Evolutionary conservation across 192 early-diverging fungal genomes (phyloP).

Genomic region (Umbelopsis sp.): DNA sequence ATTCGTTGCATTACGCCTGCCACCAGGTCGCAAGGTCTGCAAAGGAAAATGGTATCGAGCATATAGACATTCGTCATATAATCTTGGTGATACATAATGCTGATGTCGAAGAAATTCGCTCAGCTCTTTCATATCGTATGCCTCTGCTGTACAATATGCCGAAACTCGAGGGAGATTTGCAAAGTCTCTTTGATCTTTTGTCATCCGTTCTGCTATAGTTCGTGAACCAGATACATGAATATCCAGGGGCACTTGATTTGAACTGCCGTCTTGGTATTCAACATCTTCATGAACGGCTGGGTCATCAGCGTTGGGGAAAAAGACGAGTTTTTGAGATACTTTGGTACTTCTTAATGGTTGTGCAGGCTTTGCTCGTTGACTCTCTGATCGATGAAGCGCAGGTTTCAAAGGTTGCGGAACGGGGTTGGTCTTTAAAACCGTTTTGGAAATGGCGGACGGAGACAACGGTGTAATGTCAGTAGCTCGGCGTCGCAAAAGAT

Average conservation of each 20-base stretch:
- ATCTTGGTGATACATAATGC: conserved; percentile 54
- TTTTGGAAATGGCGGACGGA: conserved; percentile 34
- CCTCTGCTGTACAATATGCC: conserved; percentile 78
- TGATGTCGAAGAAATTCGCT: conserved; percentile 46
- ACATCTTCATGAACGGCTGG: conserved; percentile 29
- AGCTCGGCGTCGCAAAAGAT: neutral
- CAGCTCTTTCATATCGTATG: conserved; percentile 50
- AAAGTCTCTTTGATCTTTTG: conserved; percentile 53
- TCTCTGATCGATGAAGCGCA: conserved; percentile 9
- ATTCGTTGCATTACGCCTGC: conserved; percentile 33
- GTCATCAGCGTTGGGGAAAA: conserved; percentile 61
- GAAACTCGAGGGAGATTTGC: conserved; percentile 62
- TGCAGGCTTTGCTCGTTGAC: conserved; percentile 43
- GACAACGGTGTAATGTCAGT: conserved; percentile 8
- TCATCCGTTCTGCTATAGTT: conserved; percentile 57
- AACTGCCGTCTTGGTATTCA: conserved; percentile 19
- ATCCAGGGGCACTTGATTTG: conserved; percentile 1
- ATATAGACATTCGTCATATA: conserved; percentile 60
- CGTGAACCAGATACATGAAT: conserved; percentile 34
- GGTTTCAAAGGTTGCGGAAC: conserved; percentile 28
- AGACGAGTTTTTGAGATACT: conserved; percentile 85
- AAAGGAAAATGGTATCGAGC: conserved; percentile 60
- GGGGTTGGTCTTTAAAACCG: conserved; percentile 29
- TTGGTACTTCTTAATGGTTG: conserved; percentile 84
- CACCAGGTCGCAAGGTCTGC: conserved; percentile 39